These are phyloP conservation scores for Fusarium xyrophilum DNA, from an alignment of 2,329 filamentous ascomycete genomes.

Conservation along the genomic window DNA sequence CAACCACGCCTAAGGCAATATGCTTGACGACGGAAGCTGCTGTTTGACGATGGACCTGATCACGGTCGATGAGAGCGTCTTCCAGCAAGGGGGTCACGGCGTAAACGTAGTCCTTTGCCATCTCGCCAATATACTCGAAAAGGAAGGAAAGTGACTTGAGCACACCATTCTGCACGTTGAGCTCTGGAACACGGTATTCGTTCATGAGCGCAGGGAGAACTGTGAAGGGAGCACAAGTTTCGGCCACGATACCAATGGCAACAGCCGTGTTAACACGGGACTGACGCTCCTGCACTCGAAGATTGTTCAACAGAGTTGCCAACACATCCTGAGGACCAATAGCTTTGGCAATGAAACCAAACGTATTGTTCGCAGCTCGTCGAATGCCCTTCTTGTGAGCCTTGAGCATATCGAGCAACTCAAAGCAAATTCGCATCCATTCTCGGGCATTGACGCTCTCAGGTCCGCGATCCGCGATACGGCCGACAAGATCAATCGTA, in stretches of 20 bases:
- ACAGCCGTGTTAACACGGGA: slow-evolving; percentile 98
- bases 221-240: slow-evolving; percentile 97
- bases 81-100: slow-evolving; percentile 95
- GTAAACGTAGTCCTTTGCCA: slow-evolving; percentile 99
- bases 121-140: slow-evolving; percentile 99
- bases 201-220: slow-evolving; percentile 99
- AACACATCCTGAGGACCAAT: slow-evolving; percentile 98
- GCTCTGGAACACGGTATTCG: slow-evolving; percentile 96
- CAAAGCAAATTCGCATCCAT: slow-evolving; percentile 99
- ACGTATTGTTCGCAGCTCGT: slow-evolving; percentile 98
- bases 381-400: slow-evolving; percentile 99
- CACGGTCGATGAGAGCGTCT: slow-evolving; percentile 95
- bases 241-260: slow-evolving; percentile 96
- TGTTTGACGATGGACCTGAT: slow-evolving; percentile 97
- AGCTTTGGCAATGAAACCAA: slow-evolving; percentile 98
- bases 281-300: slow-evolving; percentile 96
- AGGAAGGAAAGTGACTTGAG: slow-evolving; percentile 96
- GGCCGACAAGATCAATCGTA: slow-evolving; percentile 95
- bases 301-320: slow-evolving; percentile 93
- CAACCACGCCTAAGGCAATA: slow-evolving; percentile 95
- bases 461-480: slow-evolving; percentile 95
- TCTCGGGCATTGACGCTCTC: slow-evolving; percentile 96
- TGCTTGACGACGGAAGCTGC: slow-evolving; percentile 98
- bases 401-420: slow-evolving; percentile 98
- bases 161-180: slow-evolving; percentile 98